Percentiles rank a stretch among this genome's conserved stretches.
Conservation (phyloP, 257 asterid species). For the Nicotiana tomentosiformis region DNA sequence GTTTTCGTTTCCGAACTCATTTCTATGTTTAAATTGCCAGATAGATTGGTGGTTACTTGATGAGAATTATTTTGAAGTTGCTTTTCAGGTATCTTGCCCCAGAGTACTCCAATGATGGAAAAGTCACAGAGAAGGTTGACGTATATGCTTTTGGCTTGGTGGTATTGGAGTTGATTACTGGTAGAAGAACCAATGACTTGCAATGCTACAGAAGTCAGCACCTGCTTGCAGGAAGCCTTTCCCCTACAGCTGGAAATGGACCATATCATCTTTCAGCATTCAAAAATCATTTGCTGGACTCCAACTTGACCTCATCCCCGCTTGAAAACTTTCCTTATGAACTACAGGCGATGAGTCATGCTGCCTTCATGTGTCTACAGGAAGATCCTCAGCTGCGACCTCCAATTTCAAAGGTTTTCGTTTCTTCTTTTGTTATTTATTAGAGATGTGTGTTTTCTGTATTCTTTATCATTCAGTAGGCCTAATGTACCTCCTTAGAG, state of each 20-base stretch:
- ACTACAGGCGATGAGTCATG: conserved; percentile 58
- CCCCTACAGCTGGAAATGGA: conserved; percentile 37
- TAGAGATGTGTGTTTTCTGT: neutral
- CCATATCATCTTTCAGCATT: conserved; percentile 41
- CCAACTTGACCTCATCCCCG: conserved; percentile 36
- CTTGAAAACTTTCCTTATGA: conserved; percentile 45
- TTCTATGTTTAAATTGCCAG: neutral
- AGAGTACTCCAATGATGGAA: conserved; percentile 49
- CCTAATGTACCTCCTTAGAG: neutral
- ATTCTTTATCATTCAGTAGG: neutral
- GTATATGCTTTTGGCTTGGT: conserved; percentile 72
- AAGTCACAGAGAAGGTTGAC: conserved; percentile 74
- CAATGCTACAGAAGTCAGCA: conserved; percentile 43
- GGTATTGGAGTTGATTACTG: conserved; percentile 66
- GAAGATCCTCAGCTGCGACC: conserved; percentile 77
- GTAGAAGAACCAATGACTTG: conserved; percentile 44
- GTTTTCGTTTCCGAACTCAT: neutral
- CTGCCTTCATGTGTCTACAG: conserved; percentile 72
- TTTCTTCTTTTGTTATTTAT: neutral
- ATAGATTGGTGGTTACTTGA: neutral
- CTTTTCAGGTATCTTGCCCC: conserved; percentile 70
- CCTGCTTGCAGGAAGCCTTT: conserved; percentile 36
- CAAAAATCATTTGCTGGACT: conserved; percentile 45
- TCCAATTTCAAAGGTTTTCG: conserved; percentile 72
- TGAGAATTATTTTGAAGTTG: neutral